Base-by-base conservation (phyloP, 257 asterid genomes). In the Avicennia marina region DNA sequence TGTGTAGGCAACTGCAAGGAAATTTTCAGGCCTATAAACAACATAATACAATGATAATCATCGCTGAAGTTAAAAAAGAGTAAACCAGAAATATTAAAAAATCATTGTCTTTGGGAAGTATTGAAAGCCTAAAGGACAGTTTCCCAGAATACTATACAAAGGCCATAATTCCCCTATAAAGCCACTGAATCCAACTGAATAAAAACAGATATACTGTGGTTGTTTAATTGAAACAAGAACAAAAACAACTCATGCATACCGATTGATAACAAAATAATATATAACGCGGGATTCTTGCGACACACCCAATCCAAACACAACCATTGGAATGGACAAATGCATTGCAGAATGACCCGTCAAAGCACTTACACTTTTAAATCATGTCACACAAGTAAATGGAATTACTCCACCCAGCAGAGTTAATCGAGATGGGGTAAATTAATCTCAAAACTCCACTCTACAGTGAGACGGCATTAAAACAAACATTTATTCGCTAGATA, bases 1-100 rank as follows among this genome's bases (percentile, higher is more conserved):
- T 68, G 48, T 63, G 43, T 47, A 64, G 41, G 60, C 40, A 56
- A 11, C 77, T 74, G 73, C 54, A 48, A 34, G 41, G 26, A 25
- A 54, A 59, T 53, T 58, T 36, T 32, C 10, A 54, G 1, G 1
- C 8, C n/a, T n/a, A n/a, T n/a, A n/a, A n/a, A n/a, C n/a, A n/a
- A n/a, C n/a, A n/a, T n/a, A n/a, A n/a, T n/a, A n/a, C n/a, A n/a
- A n/a, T n/a, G n/a, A n/a, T n/a, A n/a, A n/a, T n/a, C n/a, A n/a
- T n/a, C n/a, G n/a, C n/a, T n/a, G n/a, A n/a, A n/a, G n/a, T n/a
- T n/a, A n/a, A n/a, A n/a, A n/a, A n/a, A n/a, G n/a, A n/a, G n/a
- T n/a, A n/a, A n/a, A n/a, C n/a, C n/a, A n/a, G n/a, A n/a, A n/a
- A n/a, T n/a, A n/a, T n/a, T n/a, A n/a, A n/a, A n/a, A n/a, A n/a